phyloP scores from a whole-genome alignment of 2,329 filamentous ascomycete genomes.

The Claviceps maximensis region DNA sequence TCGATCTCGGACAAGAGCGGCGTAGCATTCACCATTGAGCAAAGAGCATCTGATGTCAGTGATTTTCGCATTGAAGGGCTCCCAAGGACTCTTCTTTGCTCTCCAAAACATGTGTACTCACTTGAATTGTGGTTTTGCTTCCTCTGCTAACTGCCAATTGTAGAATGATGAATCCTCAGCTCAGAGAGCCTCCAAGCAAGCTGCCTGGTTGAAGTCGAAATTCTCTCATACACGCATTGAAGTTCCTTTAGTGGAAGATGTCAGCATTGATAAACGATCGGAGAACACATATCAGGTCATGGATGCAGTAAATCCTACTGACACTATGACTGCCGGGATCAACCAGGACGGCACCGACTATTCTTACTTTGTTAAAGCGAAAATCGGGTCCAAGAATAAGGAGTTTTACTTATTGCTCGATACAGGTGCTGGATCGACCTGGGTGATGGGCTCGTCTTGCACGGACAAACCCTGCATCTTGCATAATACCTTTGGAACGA shows the following conservation, averaged over 20 bases:
- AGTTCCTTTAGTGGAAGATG: neutral
- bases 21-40: slow-evolving; percentile 29
- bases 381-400: slow-evolving; percentile 41
- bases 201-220: slow-evolving; percentile 7
- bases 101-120: too few relatives aligned
- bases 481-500: slow-evolving; percentile 57
- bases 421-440: slow-evolving; percentile 59
- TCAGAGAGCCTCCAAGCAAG: slow-evolving; percentile 8
- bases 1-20: slow-evolving; percentile 8
- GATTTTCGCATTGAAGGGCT: neutral
- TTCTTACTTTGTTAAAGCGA: slow-evolving; percentile 48
- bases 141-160: neutral
- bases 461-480: slow-evolving; percentile 48
- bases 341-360: slow-evolving; percentile 53
- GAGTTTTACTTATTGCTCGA: slow-evolving; percentile 50
- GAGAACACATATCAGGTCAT: slow-evolving; percentile 35
- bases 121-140: slow-evolving; percentile 13
- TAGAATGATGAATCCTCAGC: slow-evolving; percentile 4
- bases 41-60: slow-evolving; percentile 16
- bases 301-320: slow-evolving; percentile 30
- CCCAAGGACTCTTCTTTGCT: neutral
- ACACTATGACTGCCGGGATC: slow-evolving; percentile 38
- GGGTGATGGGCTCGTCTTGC: slow-evolving; percentile 69
- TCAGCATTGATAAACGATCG: slow-evolving; percentile 16
- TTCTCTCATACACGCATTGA: slow-evolving; percentile 2